phyloP scores from a whole-genome alignment of 495 filamentous ascomycete species.

The Neurospora sp. region DNA sequence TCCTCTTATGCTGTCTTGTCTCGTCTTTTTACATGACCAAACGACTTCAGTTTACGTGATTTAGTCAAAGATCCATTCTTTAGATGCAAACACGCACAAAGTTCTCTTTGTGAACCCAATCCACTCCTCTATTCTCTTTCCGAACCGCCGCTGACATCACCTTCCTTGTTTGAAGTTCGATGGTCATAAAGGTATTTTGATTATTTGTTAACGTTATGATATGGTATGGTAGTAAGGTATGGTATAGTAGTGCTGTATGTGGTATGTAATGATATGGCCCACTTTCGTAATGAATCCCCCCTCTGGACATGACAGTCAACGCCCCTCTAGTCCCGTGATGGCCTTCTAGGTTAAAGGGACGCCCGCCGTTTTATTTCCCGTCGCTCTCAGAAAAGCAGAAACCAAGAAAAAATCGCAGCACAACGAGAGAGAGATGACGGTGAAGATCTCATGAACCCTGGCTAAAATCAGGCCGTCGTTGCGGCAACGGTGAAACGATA shows the following conservation, averaged over 20 bases:
- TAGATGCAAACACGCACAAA: neutral
- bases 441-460: neutral
- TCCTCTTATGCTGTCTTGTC: neutral
- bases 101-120: neutral
- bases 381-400: neutral
- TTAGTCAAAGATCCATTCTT: neutral
- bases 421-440: neutral
- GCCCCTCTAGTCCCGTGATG: neutral
- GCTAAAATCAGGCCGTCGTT: neutral
- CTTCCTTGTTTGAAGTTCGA: no score
- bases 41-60: neutral
- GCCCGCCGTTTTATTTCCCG: neutral
- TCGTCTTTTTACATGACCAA: neutral
- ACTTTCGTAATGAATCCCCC: neutral
- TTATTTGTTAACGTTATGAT: neutral
- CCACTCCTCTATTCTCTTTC: neutral
- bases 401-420: neutral
- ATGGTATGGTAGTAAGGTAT: neutral
- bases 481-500: neutral
- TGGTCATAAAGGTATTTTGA: neutral
- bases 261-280: neutral
- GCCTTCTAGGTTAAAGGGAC: neutral
- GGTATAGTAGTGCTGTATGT: neutral
- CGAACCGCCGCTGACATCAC: no score
- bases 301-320: neutral